These are phyloP conservation scores for Metschnikowia lunata DNA, from an alignment of 805 yeast species.

Conservation along the genomic window DNA sequence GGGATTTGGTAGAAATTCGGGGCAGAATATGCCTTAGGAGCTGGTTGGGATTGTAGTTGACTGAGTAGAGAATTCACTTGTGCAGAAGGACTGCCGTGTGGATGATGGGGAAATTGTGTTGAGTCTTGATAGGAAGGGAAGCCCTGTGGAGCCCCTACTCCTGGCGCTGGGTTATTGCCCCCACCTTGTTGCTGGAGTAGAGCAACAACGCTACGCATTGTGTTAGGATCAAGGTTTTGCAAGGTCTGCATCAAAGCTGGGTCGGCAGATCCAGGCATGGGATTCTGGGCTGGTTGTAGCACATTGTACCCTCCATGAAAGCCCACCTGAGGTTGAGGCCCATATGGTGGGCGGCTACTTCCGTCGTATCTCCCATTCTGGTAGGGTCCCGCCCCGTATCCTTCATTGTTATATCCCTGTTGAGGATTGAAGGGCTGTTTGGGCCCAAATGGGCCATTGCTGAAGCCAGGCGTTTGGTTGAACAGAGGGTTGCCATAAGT, in stretches of 20 bases:
- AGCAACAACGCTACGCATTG: conserved; percentile 31
- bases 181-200: conserved; percentile 20
- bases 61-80: conserved; percentile 13
- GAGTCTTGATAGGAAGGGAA: not conserved
- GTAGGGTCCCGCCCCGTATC: not conserved
- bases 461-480: not conserved
- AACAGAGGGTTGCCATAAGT: not conserved
- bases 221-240: conserved; percentile 27
- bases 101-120: conserved; percentile 1
- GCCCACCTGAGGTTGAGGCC: not conserved
- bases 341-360: not conserved
- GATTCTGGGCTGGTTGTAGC: not conserved
- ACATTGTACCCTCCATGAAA: not conserved
- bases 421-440: not conserved
- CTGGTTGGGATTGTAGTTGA: conserved; percentile 10
- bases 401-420: not conserved
- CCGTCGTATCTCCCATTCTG: not conserved
- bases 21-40: conserved; percentile 5
- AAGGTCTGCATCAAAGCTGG: conserved; percentile 18
- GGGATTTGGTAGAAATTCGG: conserved; percentile 2
- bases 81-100: conserved; percentile 7
- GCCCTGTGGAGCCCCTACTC: not conserved
- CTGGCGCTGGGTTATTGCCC: not conserved
- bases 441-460: not conserved
- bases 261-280: not conserved